Base-by-base conservation (phyloP, 2,329 filamentous ascomycete species). In the Penicillium sp. region DNA sequence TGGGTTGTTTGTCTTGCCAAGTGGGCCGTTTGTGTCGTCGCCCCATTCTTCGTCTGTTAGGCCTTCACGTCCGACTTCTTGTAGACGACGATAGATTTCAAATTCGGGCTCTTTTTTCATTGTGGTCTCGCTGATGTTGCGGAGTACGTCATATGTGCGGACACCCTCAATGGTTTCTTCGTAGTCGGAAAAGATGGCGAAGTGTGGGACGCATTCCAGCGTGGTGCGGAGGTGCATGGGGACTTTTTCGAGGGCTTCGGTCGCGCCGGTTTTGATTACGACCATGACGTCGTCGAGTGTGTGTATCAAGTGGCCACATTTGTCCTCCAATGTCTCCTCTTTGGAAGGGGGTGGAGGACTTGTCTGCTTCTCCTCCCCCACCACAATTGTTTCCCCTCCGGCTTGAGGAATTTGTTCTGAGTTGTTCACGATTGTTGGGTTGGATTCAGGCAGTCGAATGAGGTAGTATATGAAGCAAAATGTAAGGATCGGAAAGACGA, bases 1-100 rank as follows among this genome's bases (percentile, higher is more conserved):
- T n/a, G 78, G 68, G 59, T 78, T 78, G 66, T 80, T 79, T 29
- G 61, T 60, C 36, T 74, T 75, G 27, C 70, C 72, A 23, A 66
- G 63, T 19, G 69, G 64, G 13, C 71, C 71, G 64, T 70, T 75
- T 56, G 63, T 67, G 60, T 67, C 65, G 16, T 70, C 64, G 39
- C 59, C 62, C 45, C 66, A 57, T 29, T 73, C 71, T 21, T 57
- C 53, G 1, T 62, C 54, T 0, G 72, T 70, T 38, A 79, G 71
- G 10, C 72, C 74, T n/a, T 73, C 64, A 36, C 75, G 71, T 5
- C 80, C 78, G 2, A 70, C 62, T 43, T 70, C 65, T 60, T 75
- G 75, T 15, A 81, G 72, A 25, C 74, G 74, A 41, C 75, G 76
- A 67, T 83, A 83, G 57, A 82, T 76, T 52, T 71, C 65, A 58